phyloP scores from a whole-genome alignment of 345 rosid species.

The Sonneratia alba region DNA sequence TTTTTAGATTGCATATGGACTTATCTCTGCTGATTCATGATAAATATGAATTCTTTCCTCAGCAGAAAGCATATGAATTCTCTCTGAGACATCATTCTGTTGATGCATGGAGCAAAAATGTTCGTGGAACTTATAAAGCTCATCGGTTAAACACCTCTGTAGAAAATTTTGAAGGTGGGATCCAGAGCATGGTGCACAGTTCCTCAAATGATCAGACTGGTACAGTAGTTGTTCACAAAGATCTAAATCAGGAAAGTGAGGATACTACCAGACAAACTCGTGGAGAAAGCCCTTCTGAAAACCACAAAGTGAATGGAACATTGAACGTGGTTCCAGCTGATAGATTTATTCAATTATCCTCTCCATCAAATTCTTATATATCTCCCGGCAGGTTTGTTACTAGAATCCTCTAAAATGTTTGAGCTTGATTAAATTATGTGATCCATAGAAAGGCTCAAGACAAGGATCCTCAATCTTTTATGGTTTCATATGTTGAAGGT shows the following conservation, averaged over 20 bases:
- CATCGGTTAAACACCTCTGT: constrained; percentile 25
- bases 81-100: constrained; percentile 30
- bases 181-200: constrained; percentile 20
- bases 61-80: constrained; percentile 33
- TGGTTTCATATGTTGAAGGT: constrained; percentile 29
- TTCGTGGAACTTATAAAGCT: constrained; percentile 28
- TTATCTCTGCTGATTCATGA: constrained; percentile 3
- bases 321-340: constrained; percentile 29
- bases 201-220: constrained; percentile 27
- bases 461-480: neutral
- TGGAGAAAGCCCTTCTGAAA: constrained; percentile 25
- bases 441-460: neutral
- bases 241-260: constrained; percentile 31
- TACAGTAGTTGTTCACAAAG: constrained; percentile 36
- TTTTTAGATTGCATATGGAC: neutral
- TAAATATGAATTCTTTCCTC: constrained; percentile 1
- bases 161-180: constrained; percentile 24
- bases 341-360: constrained; percentile 44
- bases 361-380: constrained; percentile 46
- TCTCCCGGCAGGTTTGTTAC: constrained; percentile 50
- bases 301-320: constrained; percentile 42
- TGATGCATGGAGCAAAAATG: constrained; percentile 27
- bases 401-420: constrained; percentile 1
- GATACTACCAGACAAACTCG: constrained; percentile 27
- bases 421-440: neutral